A percentile compares a stretch with the other conserved stretches of the same genome.
phyloP scores from a whole-genome alignment of 129 eudicot species.

The Smallanthus sonchifolius region DNA sequence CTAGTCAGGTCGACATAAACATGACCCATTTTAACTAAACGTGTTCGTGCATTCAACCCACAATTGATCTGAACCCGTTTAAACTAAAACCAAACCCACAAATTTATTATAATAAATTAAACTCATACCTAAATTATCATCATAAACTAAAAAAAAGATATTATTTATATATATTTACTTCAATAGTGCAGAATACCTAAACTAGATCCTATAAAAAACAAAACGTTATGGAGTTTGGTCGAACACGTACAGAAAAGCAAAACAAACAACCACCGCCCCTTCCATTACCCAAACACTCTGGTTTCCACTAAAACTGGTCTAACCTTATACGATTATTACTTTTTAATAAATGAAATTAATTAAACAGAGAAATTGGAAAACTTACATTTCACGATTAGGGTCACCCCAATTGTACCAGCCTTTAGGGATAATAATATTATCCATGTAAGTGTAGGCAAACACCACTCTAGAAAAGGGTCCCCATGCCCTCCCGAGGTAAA shows the following conservation, averaged over 20 bases:
- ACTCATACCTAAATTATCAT: neutral
- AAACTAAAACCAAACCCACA: too few species aligned
- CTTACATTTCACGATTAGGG: constrained; percentile 86
- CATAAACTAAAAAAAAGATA: neutral
- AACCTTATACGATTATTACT: neutral
- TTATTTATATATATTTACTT: neutral
- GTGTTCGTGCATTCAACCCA: neutral
- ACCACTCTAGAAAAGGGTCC: constrained; percentile 88
- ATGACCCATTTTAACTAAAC: too few species aligned
- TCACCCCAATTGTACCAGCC: constrained; percentile 99
- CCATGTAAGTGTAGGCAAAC: constrained; percentile 89
- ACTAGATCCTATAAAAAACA: constrained; percentile 1
- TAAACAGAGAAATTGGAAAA: neutral
- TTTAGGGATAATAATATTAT: constrained; percentile 73
- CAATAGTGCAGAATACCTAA: constrained; percentile 25
- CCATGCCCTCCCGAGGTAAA: constrained; percentile 97
- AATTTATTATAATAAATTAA: too few species aligned
- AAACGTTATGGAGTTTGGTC: neutral
- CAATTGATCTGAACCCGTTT: too few species aligned
- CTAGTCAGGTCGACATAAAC: too few species aligned
- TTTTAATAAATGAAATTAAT: neutral
- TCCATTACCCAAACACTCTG: constrained; percentile 26
- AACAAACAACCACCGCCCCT: constrained; percentile 36
- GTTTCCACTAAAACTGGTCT: constrained; percentile 32
- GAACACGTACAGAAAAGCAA: constrained; percentile 23